These are phyloP conservation scores for Zymoseptoria crescenta DNA, from an alignment of 2,329 filamentous ascomycete species.

Conservation along the genomic window DNA sequence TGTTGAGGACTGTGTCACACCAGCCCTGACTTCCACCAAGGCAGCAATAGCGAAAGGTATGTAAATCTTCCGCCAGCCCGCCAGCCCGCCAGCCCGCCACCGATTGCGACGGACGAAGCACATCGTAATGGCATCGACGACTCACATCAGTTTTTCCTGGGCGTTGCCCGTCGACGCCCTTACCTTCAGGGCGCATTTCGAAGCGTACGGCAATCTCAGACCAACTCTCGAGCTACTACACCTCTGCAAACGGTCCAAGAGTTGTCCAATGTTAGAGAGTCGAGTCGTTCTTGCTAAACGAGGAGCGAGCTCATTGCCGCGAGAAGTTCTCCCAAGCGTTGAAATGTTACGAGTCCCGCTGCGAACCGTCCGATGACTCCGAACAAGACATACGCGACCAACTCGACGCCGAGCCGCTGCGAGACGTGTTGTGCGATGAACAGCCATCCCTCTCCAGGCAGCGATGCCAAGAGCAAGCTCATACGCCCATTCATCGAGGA, in stretches of 20 bases:
- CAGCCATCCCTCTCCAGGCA: too few species aligned
- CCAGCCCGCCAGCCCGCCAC: too few species aligned
- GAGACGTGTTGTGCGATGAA: not conserved
- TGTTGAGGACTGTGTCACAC: too few species aligned
- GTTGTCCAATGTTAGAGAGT: not conserved
- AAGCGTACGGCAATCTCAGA: constrained; percentile 8
- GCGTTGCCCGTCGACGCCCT: constrained; percentile 3
- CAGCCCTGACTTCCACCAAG: too few species aligned
- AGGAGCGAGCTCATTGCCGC: not conserved
- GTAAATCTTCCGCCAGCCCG: too few species aligned
- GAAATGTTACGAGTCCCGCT: not conserved
- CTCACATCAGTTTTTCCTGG: constrained; percentile 1
- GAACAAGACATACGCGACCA: not conserved
- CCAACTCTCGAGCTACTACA: constrained; percentile 4
- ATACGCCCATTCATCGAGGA: too few species aligned
- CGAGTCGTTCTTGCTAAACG: not conserved
- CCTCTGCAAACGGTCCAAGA: constrained; percentile 6
- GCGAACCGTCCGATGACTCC: not conserved
- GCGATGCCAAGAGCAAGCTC: too few species aligned
- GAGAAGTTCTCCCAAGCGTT: not conserved
- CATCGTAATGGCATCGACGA: not conserved
- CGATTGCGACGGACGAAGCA: too few species aligned
- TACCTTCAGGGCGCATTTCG: constrained; percentile 4
- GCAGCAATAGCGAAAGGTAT: too few species aligned
- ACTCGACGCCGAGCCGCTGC: not conserved